Evolutionary conservation across 805 yeast genomes (phyloP), one percentile per base, ranked within the genome.

Genomic region (Metschnikowia peoriensis): DNA sequence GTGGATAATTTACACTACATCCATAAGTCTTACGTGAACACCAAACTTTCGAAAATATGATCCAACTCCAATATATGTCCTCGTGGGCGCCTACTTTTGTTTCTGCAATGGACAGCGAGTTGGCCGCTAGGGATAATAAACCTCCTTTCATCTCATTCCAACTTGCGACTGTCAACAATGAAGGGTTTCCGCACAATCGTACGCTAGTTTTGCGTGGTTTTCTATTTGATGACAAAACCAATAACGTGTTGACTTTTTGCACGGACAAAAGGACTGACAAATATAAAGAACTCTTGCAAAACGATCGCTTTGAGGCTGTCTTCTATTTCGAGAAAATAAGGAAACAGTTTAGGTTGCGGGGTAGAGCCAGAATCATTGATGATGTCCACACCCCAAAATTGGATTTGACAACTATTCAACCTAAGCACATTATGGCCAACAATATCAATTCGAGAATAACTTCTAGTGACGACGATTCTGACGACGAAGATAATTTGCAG

Each of bases 191-290:
- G 3, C 77, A 75, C 48, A 85, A 83, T 46, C 71, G 96, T 58
- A 85, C 94, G 0, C 80, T 89, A 54, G 82, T 88, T 5, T 81
- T 75, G 58, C 76, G 96, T 46, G 94, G 91, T 8, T 89, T 88
- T 67, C 70, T 89, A 46, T 89, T 89, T 64, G 77, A 82, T 62
- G 89, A 88, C 63, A 78, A 77, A 56, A 75, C 79, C 51, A 84
- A 86, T 28, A 89, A 87, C 61, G 81, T 86, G 11, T 66, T 89
- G 48, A 77, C 88, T 0, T 83, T 86, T 60, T 79, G 86, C 41
- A 85, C 94, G 1, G 96, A 89, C 67, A 75, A 77, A 62, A 73
- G 96, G 66, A 83, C 85, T 75, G 71, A 72, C 46, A 89, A 89
- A 67, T 78, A 76, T 61, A 68, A 69, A 12, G 87, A 87, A 60